Evolutionary conservation across 2,329 filamentous ascomycete genomes (phyloP).

Genomic region (Colletotrichum tanaceti): DNA sequence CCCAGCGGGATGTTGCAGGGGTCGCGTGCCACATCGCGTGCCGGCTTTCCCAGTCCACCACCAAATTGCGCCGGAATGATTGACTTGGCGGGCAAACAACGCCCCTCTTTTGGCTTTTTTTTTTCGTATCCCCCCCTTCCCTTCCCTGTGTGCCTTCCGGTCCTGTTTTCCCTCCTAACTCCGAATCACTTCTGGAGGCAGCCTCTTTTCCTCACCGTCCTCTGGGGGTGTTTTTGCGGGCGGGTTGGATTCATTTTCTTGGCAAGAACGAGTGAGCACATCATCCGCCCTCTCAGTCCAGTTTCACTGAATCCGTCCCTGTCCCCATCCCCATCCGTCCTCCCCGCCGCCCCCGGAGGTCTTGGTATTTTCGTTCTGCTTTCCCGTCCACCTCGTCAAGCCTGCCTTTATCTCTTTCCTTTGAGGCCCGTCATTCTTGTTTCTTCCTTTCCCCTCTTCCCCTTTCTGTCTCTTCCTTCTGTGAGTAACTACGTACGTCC

Average conservation of each 20-base stretch:
- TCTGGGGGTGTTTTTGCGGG: neutral
- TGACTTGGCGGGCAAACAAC: constrained; percentile 22
- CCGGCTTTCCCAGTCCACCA: constrained; percentile 33
- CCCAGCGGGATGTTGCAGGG: constrained; percentile 33
- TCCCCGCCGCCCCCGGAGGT: constrained; percentile 9
- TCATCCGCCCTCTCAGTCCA: neutral
- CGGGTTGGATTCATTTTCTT: neutral
- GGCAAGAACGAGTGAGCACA: constrained; percentile 4
- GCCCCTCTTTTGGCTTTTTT: neutral
- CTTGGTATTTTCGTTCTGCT: constrained; percentile 5
- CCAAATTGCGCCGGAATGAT: constrained; percentile 10
- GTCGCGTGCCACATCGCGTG: constrained; percentile 38
- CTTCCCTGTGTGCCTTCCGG: neutral
- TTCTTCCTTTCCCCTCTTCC: neutral
- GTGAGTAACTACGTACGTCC: too few relatives aligned
- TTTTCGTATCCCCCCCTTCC: too few relatives aligned
- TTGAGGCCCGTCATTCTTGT: too few relatives aligned
- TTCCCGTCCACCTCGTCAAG: neutral
- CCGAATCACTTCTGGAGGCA: neutral
- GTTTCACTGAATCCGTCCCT: neutral
- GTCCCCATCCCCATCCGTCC: neutral
- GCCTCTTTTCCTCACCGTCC: neutral
- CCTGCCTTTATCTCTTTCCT: neutral
- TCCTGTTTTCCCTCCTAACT: neutral
- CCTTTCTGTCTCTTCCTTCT: neutral